Evolutionary conservation across 495 filamentous ascomycete species (phyloP).

Genomic region (Friedmanniomyces endolithicus): DNA sequence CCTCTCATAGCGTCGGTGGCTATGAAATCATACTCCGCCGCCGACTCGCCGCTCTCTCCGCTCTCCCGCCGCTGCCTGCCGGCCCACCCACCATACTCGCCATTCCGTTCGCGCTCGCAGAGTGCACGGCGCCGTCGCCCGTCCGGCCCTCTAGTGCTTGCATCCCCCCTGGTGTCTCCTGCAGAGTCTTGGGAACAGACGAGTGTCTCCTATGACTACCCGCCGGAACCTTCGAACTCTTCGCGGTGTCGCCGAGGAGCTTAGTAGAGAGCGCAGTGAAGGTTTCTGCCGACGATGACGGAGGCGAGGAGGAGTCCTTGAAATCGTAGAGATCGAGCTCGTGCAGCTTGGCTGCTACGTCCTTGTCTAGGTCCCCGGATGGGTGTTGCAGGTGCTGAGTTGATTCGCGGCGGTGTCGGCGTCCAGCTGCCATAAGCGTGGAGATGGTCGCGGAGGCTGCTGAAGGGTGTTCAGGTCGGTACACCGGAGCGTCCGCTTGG

Average conservation of each 20-base stretch:
- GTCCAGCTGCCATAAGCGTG: conserved; percentile 10
- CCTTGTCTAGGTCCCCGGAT: not conserved
- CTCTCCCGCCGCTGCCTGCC: conserved; percentile 10
- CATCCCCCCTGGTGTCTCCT: not conserved
- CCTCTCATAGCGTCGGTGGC: not conserved
- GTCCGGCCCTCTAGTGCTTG: too few species aligned
- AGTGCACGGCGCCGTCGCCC: too few species aligned
- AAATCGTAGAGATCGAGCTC: conserved; percentile 30
- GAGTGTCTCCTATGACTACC: conserved; percentile 15
- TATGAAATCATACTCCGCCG: conserved; percentile 30
- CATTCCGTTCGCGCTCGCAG: too few species aligned
- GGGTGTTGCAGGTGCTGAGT: not conserved
- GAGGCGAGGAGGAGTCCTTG: conserved; percentile 26
- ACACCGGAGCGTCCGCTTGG: not conserved
- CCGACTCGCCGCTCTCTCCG: conserved; percentile 24
- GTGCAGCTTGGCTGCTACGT: conserved; percentile 11
- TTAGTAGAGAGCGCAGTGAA: too few species aligned
- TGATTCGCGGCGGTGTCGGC: not conserved
- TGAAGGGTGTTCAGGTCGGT: not conserved
- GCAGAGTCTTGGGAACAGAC: conserved; percentile 9
- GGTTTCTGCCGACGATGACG: not conserved
- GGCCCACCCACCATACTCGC: not conserved
- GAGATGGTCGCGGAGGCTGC: conserved; percentile 12
- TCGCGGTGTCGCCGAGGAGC: not conserved
- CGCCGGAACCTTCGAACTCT: conserved; percentile 10